These are phyloP conservation scores for Globisporangium yorkense DNA, from an alignment of 352 stramenopile genomes.

Conservation along the genomic window DNA sequence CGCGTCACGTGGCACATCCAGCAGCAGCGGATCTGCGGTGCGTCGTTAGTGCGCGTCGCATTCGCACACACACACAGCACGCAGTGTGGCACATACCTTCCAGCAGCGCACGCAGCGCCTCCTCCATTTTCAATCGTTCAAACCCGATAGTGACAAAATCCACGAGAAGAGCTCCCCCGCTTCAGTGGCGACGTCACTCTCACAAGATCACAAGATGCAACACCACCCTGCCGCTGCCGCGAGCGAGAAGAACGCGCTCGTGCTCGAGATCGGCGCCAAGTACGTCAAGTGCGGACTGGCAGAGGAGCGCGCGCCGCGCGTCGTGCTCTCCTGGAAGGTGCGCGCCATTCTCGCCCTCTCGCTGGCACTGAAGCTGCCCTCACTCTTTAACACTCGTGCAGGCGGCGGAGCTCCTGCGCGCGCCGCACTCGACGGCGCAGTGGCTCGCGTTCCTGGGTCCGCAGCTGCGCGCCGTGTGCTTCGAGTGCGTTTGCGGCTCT, in stretches of 20 bases:
- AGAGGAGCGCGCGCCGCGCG: conserved; percentile 66
- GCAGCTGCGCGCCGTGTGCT: conserved; percentile 61
- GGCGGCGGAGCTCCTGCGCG: conserved; percentile 50
- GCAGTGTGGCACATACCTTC: conserved; percentile 4
- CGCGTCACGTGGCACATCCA: conserved; percentile 6
- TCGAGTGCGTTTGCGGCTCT: conserved; percentile 39
- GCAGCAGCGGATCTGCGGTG: conserved; percentile 14
- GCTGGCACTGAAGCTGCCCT: not conserved
- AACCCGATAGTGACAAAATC: conserved; percentile 9
- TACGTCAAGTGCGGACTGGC: conserved; percentile 70
- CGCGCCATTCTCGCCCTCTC: not conserved
- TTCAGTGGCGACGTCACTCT: not conserved
- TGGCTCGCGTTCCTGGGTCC: conserved; percentile 48
- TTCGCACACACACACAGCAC: no score
- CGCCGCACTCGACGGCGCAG: conserved; percentile 21
- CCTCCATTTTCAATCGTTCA: conserved; percentile 16
- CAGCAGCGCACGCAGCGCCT: conserved; percentile 9
- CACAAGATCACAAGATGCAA: not conserved
- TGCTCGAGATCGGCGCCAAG: conserved; percentile 69
- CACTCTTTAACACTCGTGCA: conserved; percentile 10
- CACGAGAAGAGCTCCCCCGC: not conserved
- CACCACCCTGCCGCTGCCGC: conserved; percentile 9
- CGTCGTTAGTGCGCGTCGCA: not conserved
- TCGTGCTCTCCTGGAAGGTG: conserved; percentile 64
- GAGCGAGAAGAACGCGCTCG: conserved; percentile 57